These are phyloP conservation scores for Coleophoma cylindrospora DNA, from an alignment of 2,329 filamentous ascomycete genomes.

Conservation along the genomic window DNA sequence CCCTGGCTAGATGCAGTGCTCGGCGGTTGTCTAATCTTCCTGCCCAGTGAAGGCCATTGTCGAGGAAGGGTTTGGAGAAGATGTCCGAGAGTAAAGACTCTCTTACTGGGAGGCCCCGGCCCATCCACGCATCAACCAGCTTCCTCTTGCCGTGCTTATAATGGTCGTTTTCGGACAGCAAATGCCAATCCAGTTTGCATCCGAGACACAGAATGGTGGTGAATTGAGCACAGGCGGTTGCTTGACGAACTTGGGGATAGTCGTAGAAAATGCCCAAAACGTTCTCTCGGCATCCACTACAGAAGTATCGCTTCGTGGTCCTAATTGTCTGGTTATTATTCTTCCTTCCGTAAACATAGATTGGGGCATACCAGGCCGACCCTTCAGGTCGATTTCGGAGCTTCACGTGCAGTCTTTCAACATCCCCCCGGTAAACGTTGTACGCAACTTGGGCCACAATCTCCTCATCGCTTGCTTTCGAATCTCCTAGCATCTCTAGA, in stretches of 20 bases:
- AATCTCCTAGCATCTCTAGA: constrained; percentile 7
- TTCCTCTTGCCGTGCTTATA: constrained; percentile 15
- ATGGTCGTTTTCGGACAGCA: constrained; percentile 18
- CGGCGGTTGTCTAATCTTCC: neutral
- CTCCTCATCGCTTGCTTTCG: neutral
- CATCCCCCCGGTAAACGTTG: constrained; percentile 2
- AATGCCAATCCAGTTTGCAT: constrained; percentile 10
- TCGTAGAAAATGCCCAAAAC: constrained; percentile 16
- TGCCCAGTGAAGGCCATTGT: neutral
- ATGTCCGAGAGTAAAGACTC: neutral
- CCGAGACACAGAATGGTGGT: constrained; percentile 7
- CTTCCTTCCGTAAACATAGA: neutral
- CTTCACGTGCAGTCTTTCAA: neutral
- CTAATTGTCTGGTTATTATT: neutral
- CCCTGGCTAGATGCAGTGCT: neutral
- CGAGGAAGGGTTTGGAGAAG: neutral
- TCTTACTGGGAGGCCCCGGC: neutral
- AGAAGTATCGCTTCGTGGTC: constrained; percentile 4
- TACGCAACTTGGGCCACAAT: constrained; percentile 14
- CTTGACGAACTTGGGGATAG: constrained; percentile 2
- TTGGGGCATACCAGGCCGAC: constrained; percentile 10
- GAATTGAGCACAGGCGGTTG: neutral
- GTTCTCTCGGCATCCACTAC: constrained; percentile 4
- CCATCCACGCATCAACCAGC: constrained; percentile 8
- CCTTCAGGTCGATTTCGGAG: constrained; percentile 6